Evolutionary conservation across 352 stramenopile genomes (phyloP), one percentile per base, ranked within the genome.

Genomic region (Pilasporangium apinafurcum): DNA sequence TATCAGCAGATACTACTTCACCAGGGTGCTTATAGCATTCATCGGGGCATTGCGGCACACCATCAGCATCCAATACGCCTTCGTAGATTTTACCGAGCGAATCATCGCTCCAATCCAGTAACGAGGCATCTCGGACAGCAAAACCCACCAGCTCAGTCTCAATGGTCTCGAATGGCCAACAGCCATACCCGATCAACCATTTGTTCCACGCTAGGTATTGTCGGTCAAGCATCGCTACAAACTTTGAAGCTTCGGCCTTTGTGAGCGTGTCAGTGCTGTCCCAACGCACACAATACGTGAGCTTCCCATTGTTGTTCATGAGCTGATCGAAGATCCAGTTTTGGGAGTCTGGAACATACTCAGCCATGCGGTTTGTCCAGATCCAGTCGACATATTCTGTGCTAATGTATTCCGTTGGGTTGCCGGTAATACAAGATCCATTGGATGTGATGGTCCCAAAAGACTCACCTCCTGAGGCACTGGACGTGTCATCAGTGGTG

Each of bases 281-380:
- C 62, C 65, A 78, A 25, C 65, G 65, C 13, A 78, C 33, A 42
- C 65, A 78, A 59, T 74, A 74, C 32, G 35, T 65, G 30, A 78
- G 48, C 26, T 61, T 59, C 41, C 58, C 62, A 22, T 73, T 64
- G 49, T 61, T 66, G 28, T 31, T 27, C 36, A 68, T 62, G 37
- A 78, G 44, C 51, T 78, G 65, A 55, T 78, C 59, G 16, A 66
- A 65, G 51, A 78, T 74, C 3, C 38, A 55, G 51, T 53, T 53
- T 13, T 37, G 44, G 32, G 42, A 53, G 20, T 51, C 16, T 4
- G 32, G 35, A n/a, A n/a, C n/a, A n/a, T n/a, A n/a, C n/a, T n/a
- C n/a, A 44, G 53, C 43, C 51, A 55, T 59, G 32, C 51, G 44
- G 21, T 59, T 59, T 24, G 46, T 27, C 44, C 45, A 55, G 39